Evolutionary conservation across 1,139 yeast genomes (phyloP).

Genomic region (Sugiyamaella sp.): DNA sequence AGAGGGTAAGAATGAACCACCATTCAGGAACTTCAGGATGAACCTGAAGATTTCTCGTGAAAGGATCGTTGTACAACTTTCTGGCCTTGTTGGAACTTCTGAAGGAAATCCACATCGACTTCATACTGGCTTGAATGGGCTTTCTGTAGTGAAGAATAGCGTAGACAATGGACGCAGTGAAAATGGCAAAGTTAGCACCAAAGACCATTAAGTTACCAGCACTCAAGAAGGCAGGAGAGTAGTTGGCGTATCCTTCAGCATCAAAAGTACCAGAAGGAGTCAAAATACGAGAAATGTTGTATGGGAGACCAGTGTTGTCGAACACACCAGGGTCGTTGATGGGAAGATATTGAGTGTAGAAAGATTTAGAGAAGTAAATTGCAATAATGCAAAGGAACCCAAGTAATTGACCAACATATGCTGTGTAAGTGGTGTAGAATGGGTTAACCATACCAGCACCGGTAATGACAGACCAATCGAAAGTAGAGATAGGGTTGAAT

Average conservation of each 20-base stretch:
- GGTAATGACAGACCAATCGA: conserved; percentile 54
- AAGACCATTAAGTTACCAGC: conserved; percentile 46
- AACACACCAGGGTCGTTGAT: conserved; percentile 53
- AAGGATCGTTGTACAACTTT: conserved; percentile 52
- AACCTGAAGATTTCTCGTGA: conserved; percentile 54
- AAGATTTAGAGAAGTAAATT: conserved; percentile 55
- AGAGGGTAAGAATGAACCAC: conserved; percentile 54
- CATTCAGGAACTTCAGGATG: conserved; percentile 67
- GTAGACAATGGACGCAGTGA: conserved; percentile 51
- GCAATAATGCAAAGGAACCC: conserved; percentile 49
- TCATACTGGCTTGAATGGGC: conserved; percentile 19
- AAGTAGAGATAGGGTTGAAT: conserved; percentile 56
- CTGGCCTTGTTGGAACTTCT: conserved; percentile 23
- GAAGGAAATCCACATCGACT: conserved; percentile 26
- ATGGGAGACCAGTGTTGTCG: conserved; percentile 52
- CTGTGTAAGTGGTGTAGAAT: conserved; percentile 50
- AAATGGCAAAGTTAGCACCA: conserved; percentile 37
- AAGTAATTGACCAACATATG: conserved; percentile 45
- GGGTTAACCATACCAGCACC: conserved; percentile 45
- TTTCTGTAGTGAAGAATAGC: conserved; percentile 45
- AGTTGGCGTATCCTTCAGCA: conserved; percentile 37
- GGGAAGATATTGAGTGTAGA: conserved; percentile 56
- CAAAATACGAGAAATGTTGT: conserved; percentile 48
- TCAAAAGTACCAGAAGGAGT: conserved; percentile 41
- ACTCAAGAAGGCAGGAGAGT: conserved; percentile 52